Conservation (phyloP, 176 grass and related monocot species). For the Triticum dicoccoides region DNA sequence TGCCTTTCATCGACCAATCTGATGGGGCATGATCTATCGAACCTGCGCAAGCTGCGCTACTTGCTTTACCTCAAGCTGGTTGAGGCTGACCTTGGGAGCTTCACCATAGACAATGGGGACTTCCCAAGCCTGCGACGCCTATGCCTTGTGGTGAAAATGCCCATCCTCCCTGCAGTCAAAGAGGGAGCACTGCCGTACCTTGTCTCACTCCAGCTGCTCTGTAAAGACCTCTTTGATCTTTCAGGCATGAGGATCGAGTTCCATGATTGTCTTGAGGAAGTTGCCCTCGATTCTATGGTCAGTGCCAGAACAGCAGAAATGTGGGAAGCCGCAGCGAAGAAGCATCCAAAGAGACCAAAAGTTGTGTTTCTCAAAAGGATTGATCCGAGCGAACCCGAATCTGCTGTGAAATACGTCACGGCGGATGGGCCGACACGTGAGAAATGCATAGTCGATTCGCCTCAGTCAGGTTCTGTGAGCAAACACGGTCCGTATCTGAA, state of each 20-base stretch:
- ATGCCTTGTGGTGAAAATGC: no score
- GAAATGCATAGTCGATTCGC: not conserved
- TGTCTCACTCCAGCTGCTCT: slow-evolving; percentile 15
- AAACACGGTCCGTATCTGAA: not conserved
- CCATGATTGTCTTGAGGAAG: not conserved
- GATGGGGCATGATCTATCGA: not conserved
- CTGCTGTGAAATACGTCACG: not conserved
- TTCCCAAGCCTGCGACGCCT: not conserved
- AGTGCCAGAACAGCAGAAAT: not conserved
- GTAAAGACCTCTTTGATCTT: not conserved
- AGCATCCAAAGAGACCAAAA: slow-evolving; percentile 9
- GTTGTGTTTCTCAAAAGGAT: not conserved
- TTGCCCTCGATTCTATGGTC: slow-evolving; percentile 6
- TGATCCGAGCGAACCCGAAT: not conserved
- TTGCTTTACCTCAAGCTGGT: slow-evolving; percentile 20
- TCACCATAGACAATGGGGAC: not conserved
- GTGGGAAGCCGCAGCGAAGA: slow-evolving; percentile 8
- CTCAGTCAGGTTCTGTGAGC: not conserved
- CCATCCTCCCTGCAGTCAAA: not conserved
- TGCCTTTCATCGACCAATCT: slow-evolving; percentile 1
- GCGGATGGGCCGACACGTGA: not conserved
- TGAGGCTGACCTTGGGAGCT: not conserved
- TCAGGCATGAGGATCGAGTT: not conserved
- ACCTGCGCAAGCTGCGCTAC: not conserved
- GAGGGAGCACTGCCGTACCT: not conserved